These are phyloP conservation scores for Gossypium aridum DNA, from an alignment of 441 rosid species.

Conservation along the genomic window DNA sequence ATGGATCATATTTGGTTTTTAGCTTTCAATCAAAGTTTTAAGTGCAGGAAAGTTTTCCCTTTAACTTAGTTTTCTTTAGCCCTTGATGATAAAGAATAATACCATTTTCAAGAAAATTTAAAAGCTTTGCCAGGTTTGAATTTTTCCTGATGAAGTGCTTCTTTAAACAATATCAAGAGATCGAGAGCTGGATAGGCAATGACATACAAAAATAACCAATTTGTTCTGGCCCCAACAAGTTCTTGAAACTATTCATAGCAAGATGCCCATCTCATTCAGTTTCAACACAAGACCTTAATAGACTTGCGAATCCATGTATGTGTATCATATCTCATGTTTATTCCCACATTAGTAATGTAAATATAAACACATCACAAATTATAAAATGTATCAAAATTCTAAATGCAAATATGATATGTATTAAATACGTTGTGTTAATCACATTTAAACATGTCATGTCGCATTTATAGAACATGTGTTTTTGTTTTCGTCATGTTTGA, in stretches of 20 bases:
- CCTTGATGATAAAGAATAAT: not conserved
- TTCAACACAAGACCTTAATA: not conserved
- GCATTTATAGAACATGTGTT: not conserved
- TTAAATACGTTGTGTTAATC: not conserved
- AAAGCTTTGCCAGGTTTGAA: not conserved
- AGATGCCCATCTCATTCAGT: constrained; percentile 1
- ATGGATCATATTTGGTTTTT: not conserved
- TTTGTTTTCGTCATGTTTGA: not conserved
- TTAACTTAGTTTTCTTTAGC: not conserved
- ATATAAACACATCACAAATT: not conserved
- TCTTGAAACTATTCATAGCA: not conserved
- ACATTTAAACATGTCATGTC: not conserved
- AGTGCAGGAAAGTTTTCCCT: not conserved
- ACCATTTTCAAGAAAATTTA: not conserved
- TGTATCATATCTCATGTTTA: not conserved
- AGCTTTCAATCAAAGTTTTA: not conserved
- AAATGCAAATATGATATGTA: not conserved
- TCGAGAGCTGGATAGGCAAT: not conserved
- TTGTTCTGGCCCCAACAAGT: not conserved
- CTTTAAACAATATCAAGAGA: not conserved
- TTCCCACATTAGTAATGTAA: not conserved
- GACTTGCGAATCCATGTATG: not conserved
- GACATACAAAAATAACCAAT: not conserved
- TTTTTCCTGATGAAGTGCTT: not conserved
- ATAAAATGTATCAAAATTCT: not conserved